Base-by-base conservation (phyloP, 2,329 filamentous ascomycete genomes). In the Aspergillus novofumigatus region DNA sequence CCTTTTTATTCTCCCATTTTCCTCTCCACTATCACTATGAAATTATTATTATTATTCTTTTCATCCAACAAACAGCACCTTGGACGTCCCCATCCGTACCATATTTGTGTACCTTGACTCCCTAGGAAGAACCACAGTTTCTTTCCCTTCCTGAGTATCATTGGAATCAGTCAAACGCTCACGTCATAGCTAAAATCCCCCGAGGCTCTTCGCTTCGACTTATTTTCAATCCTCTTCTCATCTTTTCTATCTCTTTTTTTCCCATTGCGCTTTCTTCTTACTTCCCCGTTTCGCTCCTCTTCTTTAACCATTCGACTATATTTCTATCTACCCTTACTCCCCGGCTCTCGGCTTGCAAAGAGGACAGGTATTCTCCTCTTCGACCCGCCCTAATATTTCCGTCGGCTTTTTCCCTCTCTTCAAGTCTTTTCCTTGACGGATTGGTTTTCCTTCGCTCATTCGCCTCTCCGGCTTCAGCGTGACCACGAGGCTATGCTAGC, bases 401-500 rank as follows among this genome's bases (percentile, higher is more conserved):
- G 38, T 32, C 50, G 28, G 28, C 35, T 56, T 48, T 17, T 14
- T 35, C 11, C 32, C 14, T 38, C 53, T 21, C 29, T 25, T 41
- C n/a, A 25, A 25, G n/a, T 51, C n/a, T 41, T 41, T 26, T 51
- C 20, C 21, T 51, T 26, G 6, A 51, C 17, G 9, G 10, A 28
- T 51, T 35, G 49, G n/a, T 21, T 21, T 23, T 38, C 49, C 49
- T 41, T 41, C 26, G 20, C 11, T 25, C 29, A 35, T 41, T 58
- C 51, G 32, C 21, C 44, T 47, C 10, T 57, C 60, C 57, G 57
- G 62, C 54, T 61, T 49, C 60, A 62, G 57, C 56, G 60, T 66
- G 64, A 61, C 63, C 65, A 66, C 65, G 65, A 68, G 66, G 66
- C 64, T 69, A 68, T 69, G 66, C 65, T 69, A 67, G 67, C 62